Evolutionary conservation across 2,329 filamentous ascomycete genomes (phyloP).

Genomic region (Clonostachys solani): DNA sequence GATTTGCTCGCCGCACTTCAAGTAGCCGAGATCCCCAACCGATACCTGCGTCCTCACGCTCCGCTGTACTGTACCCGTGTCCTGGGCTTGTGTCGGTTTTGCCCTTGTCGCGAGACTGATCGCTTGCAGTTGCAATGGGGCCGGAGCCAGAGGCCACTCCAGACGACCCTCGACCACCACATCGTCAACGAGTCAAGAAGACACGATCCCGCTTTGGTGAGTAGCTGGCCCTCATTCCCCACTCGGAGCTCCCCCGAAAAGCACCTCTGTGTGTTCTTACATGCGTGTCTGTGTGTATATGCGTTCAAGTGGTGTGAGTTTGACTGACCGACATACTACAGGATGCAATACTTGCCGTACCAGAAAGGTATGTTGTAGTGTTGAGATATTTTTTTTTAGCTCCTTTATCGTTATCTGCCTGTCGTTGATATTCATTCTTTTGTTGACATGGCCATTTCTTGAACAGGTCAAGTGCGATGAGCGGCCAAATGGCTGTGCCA

Average conservation of each 20-base stretch:
- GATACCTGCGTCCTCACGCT: background rate
- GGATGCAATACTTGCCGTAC: background rate
- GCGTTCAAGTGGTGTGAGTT: background rate
- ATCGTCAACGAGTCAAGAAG: background rate
- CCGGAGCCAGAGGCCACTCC: background rate
- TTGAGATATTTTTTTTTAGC: no score
- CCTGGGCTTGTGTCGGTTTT: background rate
- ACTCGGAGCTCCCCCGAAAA: background rate
- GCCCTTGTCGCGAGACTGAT: background rate
- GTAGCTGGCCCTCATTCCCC: background rate
- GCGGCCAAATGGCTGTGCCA: slow-evolving; percentile 5
- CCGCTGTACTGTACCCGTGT: no score
- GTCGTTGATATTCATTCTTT: no score
- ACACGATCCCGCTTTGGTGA: slow-evolving; percentile 1
- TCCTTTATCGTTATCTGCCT: no score
- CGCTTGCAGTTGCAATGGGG: background rate
- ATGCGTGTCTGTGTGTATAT: background rate
- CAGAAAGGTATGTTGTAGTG: slow-evolving; percentile 4
- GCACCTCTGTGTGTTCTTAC: background rate
- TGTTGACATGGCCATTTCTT: no score
- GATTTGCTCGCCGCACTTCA: no score
- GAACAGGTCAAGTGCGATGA: slow-evolving; percentile 10
- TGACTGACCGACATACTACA: background rate
- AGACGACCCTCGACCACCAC: background rate
- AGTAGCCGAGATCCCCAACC: slow-evolving; percentile 1